These are phyloP conservation scores for Phlebopus sp. DNA, from an alignment of 1,284 basidiomycete species.

Conservation along the genomic window DNA sequence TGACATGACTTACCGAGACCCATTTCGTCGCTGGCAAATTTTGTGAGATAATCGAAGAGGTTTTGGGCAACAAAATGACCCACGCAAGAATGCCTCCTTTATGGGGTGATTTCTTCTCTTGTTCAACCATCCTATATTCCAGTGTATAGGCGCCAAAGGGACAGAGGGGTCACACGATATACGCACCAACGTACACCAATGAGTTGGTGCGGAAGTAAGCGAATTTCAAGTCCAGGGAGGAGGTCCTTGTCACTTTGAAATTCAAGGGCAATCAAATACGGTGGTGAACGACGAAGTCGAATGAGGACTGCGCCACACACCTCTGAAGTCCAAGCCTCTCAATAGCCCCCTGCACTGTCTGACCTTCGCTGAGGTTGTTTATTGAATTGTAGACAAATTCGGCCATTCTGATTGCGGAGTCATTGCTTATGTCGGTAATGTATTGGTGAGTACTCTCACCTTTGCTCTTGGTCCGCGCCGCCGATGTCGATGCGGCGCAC, in stretches of 20 bases:
- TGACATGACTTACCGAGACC: constrained; percentile 62
- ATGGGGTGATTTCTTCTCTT: constrained; percentile 45
- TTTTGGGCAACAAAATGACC: constrained; percentile 19
- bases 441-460: constrained; percentile 22
- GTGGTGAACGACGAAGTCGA: constrained; percentile 1
- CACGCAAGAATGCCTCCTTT: constrained; percentile 76
- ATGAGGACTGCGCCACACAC: constrained; percentile 32
- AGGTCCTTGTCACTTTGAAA: constrained; percentile 45
- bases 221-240: constrained; percentile 62
- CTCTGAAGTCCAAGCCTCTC: constrained; percentile 46
- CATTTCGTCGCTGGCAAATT: constrained; percentile 75
- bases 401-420: constrained; percentile 40
- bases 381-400: constrained; percentile 59
- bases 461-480: constrained; percentile 45
- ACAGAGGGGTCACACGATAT: constrained; percentile 4
- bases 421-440: constrained; percentile 6
- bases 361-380: constrained; percentile 50
- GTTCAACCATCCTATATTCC: constrained; percentile 54
- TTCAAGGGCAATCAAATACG: background rate
- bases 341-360: constrained; percentile 51
- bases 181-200: constrained; percentile 69
- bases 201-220: constrained; percentile 65
- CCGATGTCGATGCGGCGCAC: constrained; percentile 43
- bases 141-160: constrained; percentile 16
- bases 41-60: background rate